Evolutionary conservation across 2,329 filamentous ascomycete genomes (phyloP), one percentile per base, ranked within the genome.

Genomic region (Trichoderma pleuroti): DNA sequence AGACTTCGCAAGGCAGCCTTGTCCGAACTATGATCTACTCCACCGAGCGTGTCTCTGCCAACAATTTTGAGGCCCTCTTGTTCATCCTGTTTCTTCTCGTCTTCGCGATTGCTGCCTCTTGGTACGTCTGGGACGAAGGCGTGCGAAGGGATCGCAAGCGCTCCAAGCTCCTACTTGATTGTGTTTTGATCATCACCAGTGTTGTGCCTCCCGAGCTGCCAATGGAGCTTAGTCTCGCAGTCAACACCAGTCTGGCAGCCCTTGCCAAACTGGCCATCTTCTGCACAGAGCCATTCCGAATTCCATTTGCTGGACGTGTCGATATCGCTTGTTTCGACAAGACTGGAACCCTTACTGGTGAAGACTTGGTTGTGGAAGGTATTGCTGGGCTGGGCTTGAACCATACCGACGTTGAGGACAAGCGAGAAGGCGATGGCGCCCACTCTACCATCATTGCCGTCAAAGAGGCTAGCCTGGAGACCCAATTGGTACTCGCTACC

Each of bases 11-110:
- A 82, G 96, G 96, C 73, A 98, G 94, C 81, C 88, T 99, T 72
- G 96, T 99, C 72, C 92, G 96, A 73, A 99, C 96, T 75, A 99
- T 99, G 96, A 99, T 99, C 78, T 99, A 97, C 84, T 98, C 97
- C 1, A 99, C 96, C 2, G 96, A 99, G 82, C 93, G 95, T 74
- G 95, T 99, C 28, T 98, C 95, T n/a, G 96, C 96, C 76, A 98
- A 98, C 84, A 98, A 99, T 78, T 91, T 91, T 57, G 96, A 99
- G 82, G 96, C 96, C 2, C 84, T 99, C n/a, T 87, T 97, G 72
- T 99, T 99, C 84, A 99, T 99, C 75, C 87, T 99, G 72, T 99
- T 99, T 86, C 87, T 99, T 32, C 88, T 97, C 68, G 88, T 98
- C 76, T 99, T 99, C 83, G 97, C 97, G 76, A 89, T 99, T 79